phyloP scores from a whole-genome alignment of 139 green algal species.

The Zygnema circumcarinatum region DNA sequence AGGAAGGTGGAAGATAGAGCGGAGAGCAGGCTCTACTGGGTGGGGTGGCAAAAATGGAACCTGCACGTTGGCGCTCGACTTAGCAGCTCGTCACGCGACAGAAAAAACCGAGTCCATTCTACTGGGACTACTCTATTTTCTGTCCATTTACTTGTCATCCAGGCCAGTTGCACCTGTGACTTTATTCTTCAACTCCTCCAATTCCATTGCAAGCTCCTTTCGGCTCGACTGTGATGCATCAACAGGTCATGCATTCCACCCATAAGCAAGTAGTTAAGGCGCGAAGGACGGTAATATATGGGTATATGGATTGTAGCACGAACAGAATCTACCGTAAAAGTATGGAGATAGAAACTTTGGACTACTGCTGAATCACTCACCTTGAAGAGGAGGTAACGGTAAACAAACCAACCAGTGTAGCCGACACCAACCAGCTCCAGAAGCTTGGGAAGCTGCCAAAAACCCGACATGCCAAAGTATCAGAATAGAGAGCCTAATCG shows the following conservation, averaged over 20 bases:
- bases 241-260: no score
- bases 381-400: constrained; percentile 99
- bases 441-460: constrained; percentile 86
- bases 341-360: no score
- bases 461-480: constrained; percentile 18
- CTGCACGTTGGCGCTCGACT: background rate
- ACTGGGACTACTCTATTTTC: background rate
- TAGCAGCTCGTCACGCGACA: background rate
- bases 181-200: constrained; percentile 95
- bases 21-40: background rate
- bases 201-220: constrained; percentile 91
- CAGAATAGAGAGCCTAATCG: background rate
- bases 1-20: background rate
- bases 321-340: no score
- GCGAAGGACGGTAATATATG: no score
- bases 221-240: constrained; percentile 73
- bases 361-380: no score
- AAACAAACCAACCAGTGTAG: constrained; percentile 98
- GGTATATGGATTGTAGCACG: no score
- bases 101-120: background rate
- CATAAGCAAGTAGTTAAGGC: no score
- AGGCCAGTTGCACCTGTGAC: constrained; percentile 73
- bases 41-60: background rate
- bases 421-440: constrained; percentile 96
- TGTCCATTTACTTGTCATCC: background rate